A percentile compares a stretch with the other conserved stretches of the same genome.
phyloP scores from a whole-genome alignment of 768 basidiomycete genomes.

The Pulveroboletus sp. region DNA sequence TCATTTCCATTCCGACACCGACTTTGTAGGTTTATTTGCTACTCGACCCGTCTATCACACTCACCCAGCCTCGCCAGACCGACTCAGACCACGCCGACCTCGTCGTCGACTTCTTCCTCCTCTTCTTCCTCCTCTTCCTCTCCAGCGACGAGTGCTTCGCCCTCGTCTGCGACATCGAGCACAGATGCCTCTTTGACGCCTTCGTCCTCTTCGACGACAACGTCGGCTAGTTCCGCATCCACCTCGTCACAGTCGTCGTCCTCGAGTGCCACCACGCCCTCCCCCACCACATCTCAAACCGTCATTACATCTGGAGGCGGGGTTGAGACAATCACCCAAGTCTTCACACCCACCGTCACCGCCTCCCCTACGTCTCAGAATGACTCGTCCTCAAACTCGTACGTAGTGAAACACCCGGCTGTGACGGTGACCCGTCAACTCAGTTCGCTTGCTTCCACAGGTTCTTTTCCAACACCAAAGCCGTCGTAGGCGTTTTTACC shows the following conservation, averaged over 20 bases:
- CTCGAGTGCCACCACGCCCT: background rate
- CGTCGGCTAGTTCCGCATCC: background rate
- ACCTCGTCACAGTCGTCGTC: constrained; percentile 4
- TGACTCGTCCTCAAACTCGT: constrained; percentile 20
- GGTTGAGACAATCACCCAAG: constrained; percentile 6
- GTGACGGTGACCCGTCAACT: constrained; percentile 1
- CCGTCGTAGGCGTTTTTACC: constrained; percentile 69
- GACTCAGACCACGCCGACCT: background rate
- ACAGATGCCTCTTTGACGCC: too few relatives aligned
- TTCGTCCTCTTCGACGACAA: background rate
- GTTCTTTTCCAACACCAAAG: constrained; percentile 71
- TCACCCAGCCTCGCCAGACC: background rate
- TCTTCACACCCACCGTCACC: background rate
- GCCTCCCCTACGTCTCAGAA: background rate
- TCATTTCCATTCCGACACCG: background rate
- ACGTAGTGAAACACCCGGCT: constrained; percentile 9
- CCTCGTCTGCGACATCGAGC: background rate
- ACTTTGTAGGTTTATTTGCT: constrained; percentile 6
- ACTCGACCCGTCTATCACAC: background rate
- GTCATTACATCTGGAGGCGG: constrained; percentile 7
- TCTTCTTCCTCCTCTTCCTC: background rate
- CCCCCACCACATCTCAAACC: background rate
- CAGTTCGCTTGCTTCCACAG: constrained; percentile 30
- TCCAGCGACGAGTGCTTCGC: constrained; percentile 6
- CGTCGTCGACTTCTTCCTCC: background rate